A percentile compares a stretch with the other conserved stretches of the same genome.
phyloP scores from a whole-genome alignment of 495 filamentous ascomycete species.

The Trichocladium antarcticum region DNA sequence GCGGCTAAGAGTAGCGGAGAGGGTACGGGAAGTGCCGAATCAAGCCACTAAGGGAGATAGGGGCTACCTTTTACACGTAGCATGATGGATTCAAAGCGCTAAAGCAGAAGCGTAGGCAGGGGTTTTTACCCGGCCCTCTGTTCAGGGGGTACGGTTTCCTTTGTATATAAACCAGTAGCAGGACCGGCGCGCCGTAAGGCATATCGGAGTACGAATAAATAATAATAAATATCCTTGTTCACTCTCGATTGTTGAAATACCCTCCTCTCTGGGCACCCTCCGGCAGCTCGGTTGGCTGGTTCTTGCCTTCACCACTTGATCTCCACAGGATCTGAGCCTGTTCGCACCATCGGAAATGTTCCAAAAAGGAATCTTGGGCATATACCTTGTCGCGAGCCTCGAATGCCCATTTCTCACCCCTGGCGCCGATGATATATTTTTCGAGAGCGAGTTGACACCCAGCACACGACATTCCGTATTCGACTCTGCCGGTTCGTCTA shows the following conservation, averaged over 20 bases:
- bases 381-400: constrained; percentile 26
- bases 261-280: constrained; percentile 13
- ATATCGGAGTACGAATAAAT: too few relatives aligned
- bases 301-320: constrained; percentile 27
- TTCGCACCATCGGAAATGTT: constrained; percentile 36
- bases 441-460: constrained; percentile 33
- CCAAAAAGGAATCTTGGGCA: constrained; percentile 22
- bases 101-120: too few relatives aligned
- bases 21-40: too few relatives aligned
- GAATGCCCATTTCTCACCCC: constrained; percentile 18
- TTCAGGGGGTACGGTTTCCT: too few relatives aligned
- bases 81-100: too few relatives aligned
- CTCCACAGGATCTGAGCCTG: constrained; percentile 32
- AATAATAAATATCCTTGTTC: neutral
- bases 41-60: too few relatives aligned
- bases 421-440: constrained; percentile 24
- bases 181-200: too few relatives aligned
- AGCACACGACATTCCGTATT: constrained; percentile 31
- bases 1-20: too few relatives aligned
- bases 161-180: too few relatives aligned
- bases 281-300: constrained; percentile 17
- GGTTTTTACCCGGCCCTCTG: too few relatives aligned
- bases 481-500: constrained; percentile 24
- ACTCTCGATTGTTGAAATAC: constrained; percentile 3
- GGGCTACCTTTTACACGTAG: too few relatives aligned